A percentile compares a stretch with the other conserved stretches of the same genome.
phyloP scores from a whole-genome alignment of 1,139 yeast genomes.

The Suhomyces taliae region DNA sequence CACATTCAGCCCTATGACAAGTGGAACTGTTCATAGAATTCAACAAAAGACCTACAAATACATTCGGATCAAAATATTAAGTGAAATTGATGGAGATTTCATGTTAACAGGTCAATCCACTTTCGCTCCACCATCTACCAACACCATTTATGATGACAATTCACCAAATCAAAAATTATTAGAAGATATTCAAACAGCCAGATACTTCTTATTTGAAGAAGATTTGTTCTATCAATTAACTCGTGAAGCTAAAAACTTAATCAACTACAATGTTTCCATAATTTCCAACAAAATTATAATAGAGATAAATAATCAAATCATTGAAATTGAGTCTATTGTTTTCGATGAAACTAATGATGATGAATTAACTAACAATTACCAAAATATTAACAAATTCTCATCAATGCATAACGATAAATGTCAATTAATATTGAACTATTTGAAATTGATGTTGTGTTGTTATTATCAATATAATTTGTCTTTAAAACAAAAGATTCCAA shows the following conservation, averaged over 20 bases:
- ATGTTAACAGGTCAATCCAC: constrained; percentile 50
- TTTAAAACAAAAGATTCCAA: constrained; percentile 46
- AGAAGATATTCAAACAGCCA: constrained; percentile 57
- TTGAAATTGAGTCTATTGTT: constrained; percentile 68
- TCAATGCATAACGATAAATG: constrained; percentile 45
- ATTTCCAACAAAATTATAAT: constrained; percentile 63
- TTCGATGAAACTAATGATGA: constrained; percentile 49
- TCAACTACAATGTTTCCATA: constrained; percentile 72
- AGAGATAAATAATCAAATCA: constrained; percentile 62
- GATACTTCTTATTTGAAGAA: constrained; percentile 81
- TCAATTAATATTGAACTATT: constrained; percentile 50
- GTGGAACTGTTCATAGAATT: constrained; percentile 18
- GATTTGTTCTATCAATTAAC: constrained; percentile 72
- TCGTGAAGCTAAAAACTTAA: constrained; percentile 70
- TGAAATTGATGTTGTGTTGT: constrained; percentile 62
- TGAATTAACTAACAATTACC: constrained; percentile 31
- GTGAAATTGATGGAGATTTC: constrained; percentile 53
- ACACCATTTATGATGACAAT: not conserved
- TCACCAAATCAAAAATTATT: constrained; percentile 37
- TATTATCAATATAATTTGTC: constrained; percentile 54
- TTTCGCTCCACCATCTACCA: constrained; percentile 23
- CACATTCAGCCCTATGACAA: constrained; percentile 30
- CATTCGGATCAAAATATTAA: constrained; percentile 54
- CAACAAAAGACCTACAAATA: constrained; percentile 37
- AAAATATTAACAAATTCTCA: constrained; percentile 31